A percentile compares a stretch with the other conserved stretches of the same genome.
Evolutionary conservation across 257 asterid genomes (phyloP).

Genomic region (Eustoma russellianum): DNA sequence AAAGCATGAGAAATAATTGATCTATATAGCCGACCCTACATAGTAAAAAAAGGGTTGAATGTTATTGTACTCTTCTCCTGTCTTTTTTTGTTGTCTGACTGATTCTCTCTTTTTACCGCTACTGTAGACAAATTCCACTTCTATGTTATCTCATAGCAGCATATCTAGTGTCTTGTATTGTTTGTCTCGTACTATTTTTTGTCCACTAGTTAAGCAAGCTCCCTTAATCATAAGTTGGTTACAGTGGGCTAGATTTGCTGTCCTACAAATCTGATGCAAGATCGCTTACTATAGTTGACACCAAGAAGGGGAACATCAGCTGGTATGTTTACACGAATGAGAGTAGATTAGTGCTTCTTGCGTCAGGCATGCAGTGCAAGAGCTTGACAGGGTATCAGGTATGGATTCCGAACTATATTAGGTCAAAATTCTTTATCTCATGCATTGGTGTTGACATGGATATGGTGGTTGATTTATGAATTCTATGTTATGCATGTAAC

Average conservation of each 20-base stretch:
- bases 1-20: too few species aligned
- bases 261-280: constrained; percentile 43
- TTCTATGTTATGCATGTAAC: too few species aligned
- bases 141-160: too few species aligned
- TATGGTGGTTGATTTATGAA: too few species aligned
- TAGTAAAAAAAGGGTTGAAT: too few species aligned
- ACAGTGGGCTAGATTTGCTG: constrained; percentile 83
- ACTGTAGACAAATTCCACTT: too few species aligned
- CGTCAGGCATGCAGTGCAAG: constrained; percentile 90
- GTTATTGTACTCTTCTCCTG: too few species aligned
- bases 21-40: too few species aligned
- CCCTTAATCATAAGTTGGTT: constrained; percentile 22
- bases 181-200: not conserved
- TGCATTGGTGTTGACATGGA: too few species aligned
- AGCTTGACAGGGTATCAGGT: constrained; percentile 93
- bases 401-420: constrained; percentile 9
- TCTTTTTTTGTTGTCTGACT: too few species aligned
- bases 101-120: too few species aligned
- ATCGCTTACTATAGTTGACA: constrained; percentile 65
- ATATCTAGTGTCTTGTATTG: not conserved
- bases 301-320: constrained; percentile 56
- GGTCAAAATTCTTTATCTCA: too few species aligned
- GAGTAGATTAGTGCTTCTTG: constrained; percentile 93
- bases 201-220: not conserved
- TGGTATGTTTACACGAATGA: constrained; percentile 96